Evolutionary conservation across 306 rosid species (phyloP), one percentile per base, ranked within the genome.

Genomic region (Prosopis cineraria): DNA sequence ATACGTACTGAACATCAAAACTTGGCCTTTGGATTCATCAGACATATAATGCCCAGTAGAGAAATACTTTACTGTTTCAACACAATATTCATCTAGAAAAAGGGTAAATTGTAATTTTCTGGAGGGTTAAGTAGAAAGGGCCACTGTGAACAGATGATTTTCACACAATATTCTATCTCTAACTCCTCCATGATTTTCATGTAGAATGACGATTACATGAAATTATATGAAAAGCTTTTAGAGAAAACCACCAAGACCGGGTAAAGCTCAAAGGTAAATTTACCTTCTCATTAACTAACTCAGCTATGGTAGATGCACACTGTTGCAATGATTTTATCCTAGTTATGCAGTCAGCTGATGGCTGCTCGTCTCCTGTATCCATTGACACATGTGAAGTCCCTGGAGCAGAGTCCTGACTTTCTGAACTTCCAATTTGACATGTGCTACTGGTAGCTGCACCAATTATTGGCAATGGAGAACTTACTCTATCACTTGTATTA

Each of bases 341-440:
- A 37, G 88, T 89, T 87, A 82, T 84, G 91, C 91, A 91, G 84
- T 91, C 75, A 62, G 89, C 74, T 58, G 98, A 93, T 81, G 99
- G 97, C 74, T 91, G 96, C 85, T 93, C 96, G 72, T 96, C 96
- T 75, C 84, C 88, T 20, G 76, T 87, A 84, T 91, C 98, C 69
- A 87, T 80, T 76, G 99, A 96, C 77, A 92, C 95, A 73, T 84
- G 92, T 39, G 97, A 89, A 52, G 92, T 88, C 86, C 98, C 96
- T 67, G 86, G 98, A 82, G 91, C 96, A 85, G 94, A 93, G 81
- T 89, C 91, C 86, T 82, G 98, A 89, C 97, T 91, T 76, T 91
- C 97, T 65, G 89, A 85, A 88, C 96, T 91, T 86, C 94, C 99
- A 74, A 87, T 80, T 75, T 78, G 90, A 85, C 68, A 85, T 47